Base-by-base conservation (phyloP, 1,284 basidiomycete genomes). In the Malassezia nana region DNA sequence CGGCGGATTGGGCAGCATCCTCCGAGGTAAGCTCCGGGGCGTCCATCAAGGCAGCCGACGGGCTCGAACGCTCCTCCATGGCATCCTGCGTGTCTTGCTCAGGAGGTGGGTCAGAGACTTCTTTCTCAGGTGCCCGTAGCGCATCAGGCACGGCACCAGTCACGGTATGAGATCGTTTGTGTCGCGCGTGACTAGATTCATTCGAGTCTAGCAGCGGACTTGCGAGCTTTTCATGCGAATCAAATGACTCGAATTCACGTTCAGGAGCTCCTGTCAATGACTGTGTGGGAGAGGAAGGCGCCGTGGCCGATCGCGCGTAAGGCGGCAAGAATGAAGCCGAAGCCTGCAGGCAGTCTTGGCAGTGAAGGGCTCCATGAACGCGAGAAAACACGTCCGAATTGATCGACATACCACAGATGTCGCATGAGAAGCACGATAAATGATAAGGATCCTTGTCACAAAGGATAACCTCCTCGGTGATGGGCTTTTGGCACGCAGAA, bases 401-500 rank as follows among this genome's bases (percentile, higher is more conserved):
- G 22, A 56, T 51, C 15, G 26, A 33, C 4, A n/a, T 24, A 12
- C n/a, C 13, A 22, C 54, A 56, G 4, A 15, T 8, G 9, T 24
- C 26, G 18, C 54, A 56, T 18, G 35, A 7, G 39, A 56, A 56
- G 28, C 54, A 56, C 22, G 16, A 15, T n/a, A 43, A 32, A 22
- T 56, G 54, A 15, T 56, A 56, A 13, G 54, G 48, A 38, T 50
- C 54, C 25, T 46, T 38, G 25, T 49, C 54, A 41, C 54, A 56
- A 39, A 56, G 43, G 24, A 56, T 18, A 15, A 49, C 48, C 29
- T 56, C 54, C 22, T 56, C 47, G 10, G 26, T 24, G 28, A 56
- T 51, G 2, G 42, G 47, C 26, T 41, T 24, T 18, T 33, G 15
- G 25, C 54, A 56, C 15, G 43, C 44, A 13, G 24, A 13, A 29